Evolutionary conservation across 768 basidiomycete genomes (phyloP), one percentile per base, ranked within the genome.

Genomic region (Gymnopilus dilepis): DNA sequence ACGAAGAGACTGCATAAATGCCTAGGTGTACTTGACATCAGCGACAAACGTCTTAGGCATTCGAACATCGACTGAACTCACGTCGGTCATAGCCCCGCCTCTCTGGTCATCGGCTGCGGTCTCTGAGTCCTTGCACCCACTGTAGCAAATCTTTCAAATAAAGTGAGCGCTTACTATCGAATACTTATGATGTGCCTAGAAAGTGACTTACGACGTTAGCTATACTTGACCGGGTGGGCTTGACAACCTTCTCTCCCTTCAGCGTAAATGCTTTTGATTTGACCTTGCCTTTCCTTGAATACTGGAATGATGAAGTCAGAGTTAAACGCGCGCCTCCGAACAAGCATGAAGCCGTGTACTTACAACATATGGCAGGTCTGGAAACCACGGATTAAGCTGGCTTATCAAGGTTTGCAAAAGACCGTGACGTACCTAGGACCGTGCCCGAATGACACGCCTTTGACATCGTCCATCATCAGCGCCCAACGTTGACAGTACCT

Each of bases 231-330:
- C 19, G 17, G 19, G 13, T 21, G 77, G 71, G n/a, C n/a, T n/a
- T n/a, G n/a, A n/a, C n/a, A n/a, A n/a, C n/a, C n/a, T n/a, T n/a
- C n/a, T n/a, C n/a, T n/a, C n/a, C n/a, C n/a, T n/a, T n/a, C n/a
- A n/a, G n/a, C n/a, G n/a, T n/a, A n/a, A n/a, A n/a, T n/a, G 97
- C 95, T 30, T 95, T 94, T 71, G 97, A 94, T 74, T 98, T 97
- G 72, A 98, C 77, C 71, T 93, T 95, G 51, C 95, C 95, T 77
- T 98, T 94, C 5, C 94, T 97, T 21, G 94, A 94, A 76, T 98
- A 98, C 87, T 91, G 63, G 13, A 43, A 12, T n/a, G n/a, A n/a
- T n/a, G n/a, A n/a, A n/a, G n/a, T n/a, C n/a, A n/a, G n/a, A n/a
- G n/a, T n/a, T n/a, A n/a, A n/a, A n/a, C n/a, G n/a, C n/a, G n/a